Evolutionary conservation across 1,284 basidiomycete genomes (phyloP).

Genomic region (Hypsizygus ulmarius): DNA sequence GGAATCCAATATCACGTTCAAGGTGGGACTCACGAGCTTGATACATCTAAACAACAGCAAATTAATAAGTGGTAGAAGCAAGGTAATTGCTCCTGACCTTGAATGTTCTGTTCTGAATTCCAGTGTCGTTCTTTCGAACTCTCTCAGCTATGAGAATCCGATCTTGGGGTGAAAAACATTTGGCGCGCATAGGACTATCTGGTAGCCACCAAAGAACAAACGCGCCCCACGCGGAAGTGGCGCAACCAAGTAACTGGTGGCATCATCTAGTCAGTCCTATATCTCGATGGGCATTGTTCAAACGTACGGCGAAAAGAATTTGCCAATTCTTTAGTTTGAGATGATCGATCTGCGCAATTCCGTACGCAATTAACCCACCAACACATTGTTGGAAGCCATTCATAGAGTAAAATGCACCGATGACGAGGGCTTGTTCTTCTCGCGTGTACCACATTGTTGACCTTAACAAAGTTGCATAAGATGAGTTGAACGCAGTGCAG

Average conservation of each 20-base stretch:
- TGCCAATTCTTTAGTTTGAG: constrained; percentile 50
- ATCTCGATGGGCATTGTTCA: neutral
- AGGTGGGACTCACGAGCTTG: constrained; percentile 32
- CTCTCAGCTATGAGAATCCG: constrained; percentile 52
- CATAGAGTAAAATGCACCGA: constrained; percentile 50
- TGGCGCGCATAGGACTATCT: constrained; percentile 49
- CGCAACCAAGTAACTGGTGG: constrained; percentile 39
- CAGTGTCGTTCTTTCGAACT: constrained; percentile 54
- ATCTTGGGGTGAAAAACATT: constrained; percentile 47
- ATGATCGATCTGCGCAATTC: constrained; percentile 44
- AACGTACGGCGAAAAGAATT: constrained; percentile 44
- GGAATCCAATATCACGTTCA: neutral
- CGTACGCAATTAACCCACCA: constrained; percentile 51
- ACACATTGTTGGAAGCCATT: constrained; percentile 54
- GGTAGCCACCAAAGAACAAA: constrained; percentile 53
- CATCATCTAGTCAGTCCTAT: neutral
- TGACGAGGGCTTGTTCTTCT: constrained; percentile 49
- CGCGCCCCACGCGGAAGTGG: constrained; percentile 47
- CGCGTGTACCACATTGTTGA: constrained; percentile 55
- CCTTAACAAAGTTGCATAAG: constrained; percentile 18
- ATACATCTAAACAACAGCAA: constrained; percentile 25
- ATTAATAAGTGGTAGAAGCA: neutral
- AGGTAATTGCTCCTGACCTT: constrained; percentile 32
- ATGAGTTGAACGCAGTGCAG: neutral
- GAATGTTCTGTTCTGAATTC: constrained; percentile 53